Evolutionary conservation across 1,284 basidiomycete species (phyloP).

Genomic region (Trametes pubescens): DNA sequence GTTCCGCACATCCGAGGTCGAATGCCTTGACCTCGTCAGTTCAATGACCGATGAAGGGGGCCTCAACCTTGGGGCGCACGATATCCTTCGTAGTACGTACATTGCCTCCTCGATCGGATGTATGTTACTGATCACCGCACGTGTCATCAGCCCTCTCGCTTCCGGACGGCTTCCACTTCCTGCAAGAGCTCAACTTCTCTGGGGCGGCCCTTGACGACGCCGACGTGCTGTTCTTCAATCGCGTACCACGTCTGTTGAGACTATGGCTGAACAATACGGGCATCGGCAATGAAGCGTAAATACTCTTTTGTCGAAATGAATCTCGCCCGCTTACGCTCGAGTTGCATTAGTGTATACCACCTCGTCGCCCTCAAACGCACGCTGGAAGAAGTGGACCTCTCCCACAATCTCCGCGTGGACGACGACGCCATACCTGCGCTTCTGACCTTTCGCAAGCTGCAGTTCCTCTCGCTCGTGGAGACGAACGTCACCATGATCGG

Average conservation of each 20-base stretch:
- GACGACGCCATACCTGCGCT: slow-evolving; percentile 66
- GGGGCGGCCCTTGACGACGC: slow-evolving; percentile 54
- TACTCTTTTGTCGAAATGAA: slow-evolving; percentile 3
- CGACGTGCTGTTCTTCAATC: slow-evolving; percentile 59
- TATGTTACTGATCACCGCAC: background rate
- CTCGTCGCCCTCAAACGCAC: slow-evolving; percentile 62
- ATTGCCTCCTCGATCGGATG: background rate
- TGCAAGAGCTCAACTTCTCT: slow-evolving; percentile 58
- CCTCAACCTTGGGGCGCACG: slow-evolving; percentile 53
- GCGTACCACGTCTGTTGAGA: slow-evolving; percentile 56
- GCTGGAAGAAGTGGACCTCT: slow-evolving; percentile 58
- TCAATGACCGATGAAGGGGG: slow-evolving; percentile 57
- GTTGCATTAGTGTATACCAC: slow-evolving; percentile 54
- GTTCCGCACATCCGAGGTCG: slow-evolving; percentile 39
- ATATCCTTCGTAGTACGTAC: slow-evolving; percentile 53
- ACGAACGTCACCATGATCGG: slow-evolving; percentile 65
- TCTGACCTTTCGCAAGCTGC: slow-evolving; percentile 54
- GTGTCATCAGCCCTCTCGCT: slow-evolving; percentile 54
- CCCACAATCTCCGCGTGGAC: slow-evolving; percentile 58
- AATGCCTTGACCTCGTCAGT: slow-evolving; percentile 46
- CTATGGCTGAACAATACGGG: slow-evolving; percentile 62
- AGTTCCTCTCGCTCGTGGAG: slow-evolving; percentile 58
- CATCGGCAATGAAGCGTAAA: slow-evolving; percentile 69
- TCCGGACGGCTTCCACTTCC: slow-evolving; percentile 57
- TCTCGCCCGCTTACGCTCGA: slow-evolving; percentile 8